These are phyloP conservation scores for Vinca minor DNA, from an alignment of 257 asterid species.

Conservation along the genomic window DNA sequence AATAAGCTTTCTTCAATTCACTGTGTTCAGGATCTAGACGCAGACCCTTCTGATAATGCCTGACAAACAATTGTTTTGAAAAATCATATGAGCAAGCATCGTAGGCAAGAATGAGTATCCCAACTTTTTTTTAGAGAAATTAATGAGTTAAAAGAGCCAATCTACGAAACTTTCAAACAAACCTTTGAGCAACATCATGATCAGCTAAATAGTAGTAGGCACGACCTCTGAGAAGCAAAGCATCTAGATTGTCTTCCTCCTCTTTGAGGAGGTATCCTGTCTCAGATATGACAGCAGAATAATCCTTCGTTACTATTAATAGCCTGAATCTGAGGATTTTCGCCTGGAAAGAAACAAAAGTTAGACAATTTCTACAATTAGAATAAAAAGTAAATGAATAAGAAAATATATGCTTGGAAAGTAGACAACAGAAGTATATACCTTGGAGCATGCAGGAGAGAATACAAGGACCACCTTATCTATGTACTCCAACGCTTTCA, in stretches of 20 bases:
- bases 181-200: conserved; percentile 86
- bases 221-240: conserved; percentile 84
- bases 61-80: conserved; percentile 14
- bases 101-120: not conserved
- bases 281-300: conserved; percentile 73
- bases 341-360: conserved; percentile 47
- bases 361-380: not conserved
- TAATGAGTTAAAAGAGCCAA: conserved; percentile 4
- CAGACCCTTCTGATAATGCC: conserved; percentile 95
- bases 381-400: not conserved
- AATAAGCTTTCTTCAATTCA: conserved; percentile 85
- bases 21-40: conserved; percentile 92
- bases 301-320: conserved; percentile 56
- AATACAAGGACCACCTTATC: conserved; percentile 82
- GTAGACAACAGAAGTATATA: no score
- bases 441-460: conserved; percentile 89
- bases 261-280: conserved; percentile 83
- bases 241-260: conserved; percentile 73
- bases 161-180: conserved; percentile 16
- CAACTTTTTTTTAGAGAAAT: not conserved
- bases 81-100: not conserved
- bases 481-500: conserved; percentile 59
- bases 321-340: conserved; percentile 68
- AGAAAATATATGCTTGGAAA: no score
- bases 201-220: conserved; percentile 90